Base-by-base conservation (phyloP, 495 filamentous ascomycete genomes). In the Penicillium bovifimosum region DNA sequence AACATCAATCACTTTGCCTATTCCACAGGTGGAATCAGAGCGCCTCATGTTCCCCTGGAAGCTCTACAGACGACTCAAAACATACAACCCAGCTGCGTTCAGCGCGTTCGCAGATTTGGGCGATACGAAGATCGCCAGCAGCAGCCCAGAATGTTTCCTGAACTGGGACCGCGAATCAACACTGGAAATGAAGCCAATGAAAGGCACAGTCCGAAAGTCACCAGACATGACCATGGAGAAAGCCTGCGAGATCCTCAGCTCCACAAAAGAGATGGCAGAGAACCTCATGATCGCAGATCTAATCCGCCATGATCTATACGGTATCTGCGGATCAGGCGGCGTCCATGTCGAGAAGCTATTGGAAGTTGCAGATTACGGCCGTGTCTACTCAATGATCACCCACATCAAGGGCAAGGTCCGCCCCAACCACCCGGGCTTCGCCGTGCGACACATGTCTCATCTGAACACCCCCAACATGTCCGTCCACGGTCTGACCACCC, bases 271-370 rank as follows among this genome's bases (percentile, higher is more conserved):
- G 62, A 85, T 84, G 60, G 91, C 93, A 10, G 93, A 98, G 70
- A 96, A 96, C 61, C 80, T 98, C 6, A 98, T 98, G 93, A 96
- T 98, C 53, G 90, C 96, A 1, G 93, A 96, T 70, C 75, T 98
- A 6, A 90, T 96, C 27, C 79, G 92, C 0, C 92, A 96, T 63
- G 93, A 98, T 67, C 75, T 98, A 17, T 87, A 92, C 65, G 81
- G 83, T 32, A 83, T 95, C 29, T 86, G 84, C 49, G 86, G 86
- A 5, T 75, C 84, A 4, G 86, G 84, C 0, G 77, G 82, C 46
- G 80, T 84, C 1, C 61, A 65, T 16, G 88, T 96, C 0, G 64
- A 69, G 4, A 81, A 90, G 44, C 76, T 96, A 9, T 84, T 96
- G 62, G 75, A 80, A 32, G 87, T 96, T 5, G 93, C 96, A 66